phyloP scores from a whole-genome alignment of 495 filamentous ascomycete genomes.

The Lentithecium fluviatile region DNA sequence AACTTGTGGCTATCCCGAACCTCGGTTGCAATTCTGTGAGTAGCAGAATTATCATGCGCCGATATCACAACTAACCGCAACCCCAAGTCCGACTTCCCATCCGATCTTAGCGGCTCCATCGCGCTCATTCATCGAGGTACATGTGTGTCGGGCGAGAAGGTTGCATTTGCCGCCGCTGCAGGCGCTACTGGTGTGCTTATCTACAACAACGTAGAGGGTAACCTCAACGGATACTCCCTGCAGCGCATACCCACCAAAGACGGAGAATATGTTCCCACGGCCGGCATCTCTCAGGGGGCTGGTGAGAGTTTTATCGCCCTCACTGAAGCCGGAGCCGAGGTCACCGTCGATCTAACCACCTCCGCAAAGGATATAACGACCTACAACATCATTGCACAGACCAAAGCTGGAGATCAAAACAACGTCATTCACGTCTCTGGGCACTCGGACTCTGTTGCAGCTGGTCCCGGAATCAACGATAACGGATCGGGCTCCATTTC shows the following conservation, averaged over 20 bases:
- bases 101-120: conserved; percentile 53
- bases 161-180: conserved; percentile 56
- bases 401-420: conserved; percentile 62
- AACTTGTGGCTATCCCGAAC: conserved; percentile 52
- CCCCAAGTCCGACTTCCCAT: conserved; percentile 54
- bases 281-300: conserved; percentile 54
- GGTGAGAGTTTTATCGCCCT: conserved; percentile 51
- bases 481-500: conserved; percentile 65
- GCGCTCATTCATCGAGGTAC: conserved; percentile 63
- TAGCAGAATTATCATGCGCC: not conserved
- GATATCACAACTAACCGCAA: not conserved
- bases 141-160: conserved; percentile 62
- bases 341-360: conserved; percentile 42
- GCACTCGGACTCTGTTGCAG: conserved; percentile 69
- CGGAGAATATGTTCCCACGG: conserved; percentile 52
- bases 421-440: conserved; percentile 64
- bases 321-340: conserved; percentile 41
- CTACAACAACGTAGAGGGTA: conserved; percentile 63
- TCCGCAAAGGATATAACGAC: conserved; percentile 35
- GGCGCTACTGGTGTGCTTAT: conserved; percentile 59
- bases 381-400: conserved; percentile 66
- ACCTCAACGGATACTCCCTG: conserved; percentile 55
- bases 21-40: conserved; percentile 53
- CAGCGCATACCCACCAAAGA: conserved; percentile 49
- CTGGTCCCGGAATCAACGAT: conserved; percentile 65